phyloP scores from a whole-genome alignment of 257 asterid genomes.

The Hygrophila difformis region DNA sequence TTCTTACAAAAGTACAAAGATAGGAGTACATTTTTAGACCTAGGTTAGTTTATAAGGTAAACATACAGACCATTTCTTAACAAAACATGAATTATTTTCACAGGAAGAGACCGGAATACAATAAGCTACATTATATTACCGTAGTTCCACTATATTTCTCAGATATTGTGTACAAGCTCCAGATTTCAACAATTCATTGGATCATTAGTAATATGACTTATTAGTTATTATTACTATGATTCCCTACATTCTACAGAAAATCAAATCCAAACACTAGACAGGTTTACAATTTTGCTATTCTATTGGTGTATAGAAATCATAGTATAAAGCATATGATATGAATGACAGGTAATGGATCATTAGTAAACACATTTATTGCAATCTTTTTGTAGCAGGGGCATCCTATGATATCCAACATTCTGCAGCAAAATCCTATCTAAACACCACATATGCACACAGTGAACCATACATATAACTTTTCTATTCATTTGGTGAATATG shows the following conservation, averaged over 20 bases:
- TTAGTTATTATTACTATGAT: too few species aligned
- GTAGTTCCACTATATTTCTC: background rate
- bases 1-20: constrained; percentile 2
- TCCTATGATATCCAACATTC: constrained; percentile 2
- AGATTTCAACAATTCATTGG: background rate
- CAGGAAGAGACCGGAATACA: background rate
- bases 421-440: too few species aligned
- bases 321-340: too few species aligned
- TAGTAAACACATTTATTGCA: too few species aligned
- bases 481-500: too few species aligned
- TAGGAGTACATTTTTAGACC: constrained; percentile 3
- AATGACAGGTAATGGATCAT: too few species aligned
- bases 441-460: too few species aligned
- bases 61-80: background rate
- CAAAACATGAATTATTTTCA: background rate
- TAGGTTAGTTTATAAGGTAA: background rate
- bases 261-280: too few species aligned
- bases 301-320: too few species aligned
- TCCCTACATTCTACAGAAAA: too few species aligned
- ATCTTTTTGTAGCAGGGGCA: background rate
- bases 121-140: constrained; percentile 1
- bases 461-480: too few species aligned
- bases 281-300: too few species aligned
- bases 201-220: background rate
- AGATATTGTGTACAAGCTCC: background rate